phyloP scores from a whole-genome alignment of 257 asterid genomes.

The Solanum phureja region DNA sequence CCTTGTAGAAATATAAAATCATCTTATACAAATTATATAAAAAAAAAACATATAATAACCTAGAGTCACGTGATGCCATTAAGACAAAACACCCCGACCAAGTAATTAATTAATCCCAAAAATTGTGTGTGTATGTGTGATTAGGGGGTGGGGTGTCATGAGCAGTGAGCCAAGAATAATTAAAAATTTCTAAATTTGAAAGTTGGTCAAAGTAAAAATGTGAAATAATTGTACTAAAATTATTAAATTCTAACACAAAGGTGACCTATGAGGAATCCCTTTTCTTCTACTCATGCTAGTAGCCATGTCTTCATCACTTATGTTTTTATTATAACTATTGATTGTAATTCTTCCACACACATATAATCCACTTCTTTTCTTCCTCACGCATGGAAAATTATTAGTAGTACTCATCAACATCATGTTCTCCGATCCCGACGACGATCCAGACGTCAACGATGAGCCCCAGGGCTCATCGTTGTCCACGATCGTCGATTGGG shows the following conservation, averaged over 20 bases:
- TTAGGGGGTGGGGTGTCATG: not conserved
- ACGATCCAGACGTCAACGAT: conserved; percentile 28
- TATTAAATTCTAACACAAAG: conserved; percentile 49
- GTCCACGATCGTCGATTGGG: conserved; percentile 58
- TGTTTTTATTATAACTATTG: conserved; percentile 19
- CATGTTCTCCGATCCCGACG: conserved; percentile 62
- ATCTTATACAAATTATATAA: conserved; percentile 8
- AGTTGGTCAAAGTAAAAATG: not conserved
- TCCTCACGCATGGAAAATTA: conserved; percentile 59
- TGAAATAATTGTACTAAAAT: not conserved
- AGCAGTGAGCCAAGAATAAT: not conserved
- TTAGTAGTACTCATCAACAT: not conserved
- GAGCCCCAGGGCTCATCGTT: conserved; percentile 42
- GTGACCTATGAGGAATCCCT: conserved; percentile 94
- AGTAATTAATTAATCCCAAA: conserved; percentile 48
- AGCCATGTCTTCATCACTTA: conserved; percentile 65
- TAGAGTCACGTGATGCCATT: conserved; percentile 70
- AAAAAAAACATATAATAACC: conserved; percentile 10
- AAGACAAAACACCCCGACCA: conserved; percentile 97
- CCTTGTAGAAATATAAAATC: not conserved
- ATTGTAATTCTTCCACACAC: conserved; percentile 49
- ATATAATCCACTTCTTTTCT: conserved; percentile 71
- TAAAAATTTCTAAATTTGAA: not conserved
- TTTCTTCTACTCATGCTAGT: conserved; percentile 87
- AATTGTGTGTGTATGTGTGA: not conserved